phyloP scores from a whole-genome alignment of 208 protist genomes.

The Leishmania turanica region DNA sequence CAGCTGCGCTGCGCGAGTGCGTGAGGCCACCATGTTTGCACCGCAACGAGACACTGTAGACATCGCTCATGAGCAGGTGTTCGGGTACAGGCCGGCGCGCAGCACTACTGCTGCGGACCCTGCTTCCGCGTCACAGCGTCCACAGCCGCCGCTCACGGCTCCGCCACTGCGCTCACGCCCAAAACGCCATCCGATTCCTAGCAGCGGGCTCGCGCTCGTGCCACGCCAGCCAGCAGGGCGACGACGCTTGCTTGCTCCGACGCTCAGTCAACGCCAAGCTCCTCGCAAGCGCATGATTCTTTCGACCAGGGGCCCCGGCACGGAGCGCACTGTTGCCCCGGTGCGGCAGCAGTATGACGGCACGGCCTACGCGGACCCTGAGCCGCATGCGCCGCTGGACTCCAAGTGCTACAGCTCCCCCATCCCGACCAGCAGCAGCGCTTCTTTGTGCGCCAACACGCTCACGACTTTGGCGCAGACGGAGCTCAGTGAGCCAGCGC shows the following conservation, averaged over 20 bases:
- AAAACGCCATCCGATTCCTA: neutral
- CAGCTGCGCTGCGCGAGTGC: neutral
- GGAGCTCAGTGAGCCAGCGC: neutral
- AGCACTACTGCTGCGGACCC: neutral
- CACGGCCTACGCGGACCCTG: neutral
- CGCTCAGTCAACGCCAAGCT: neutral
- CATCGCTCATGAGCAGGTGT: conserved; percentile 13
- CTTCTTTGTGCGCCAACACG: neutral
- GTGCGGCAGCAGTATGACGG: neutral
- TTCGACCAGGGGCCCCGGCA: neutral
- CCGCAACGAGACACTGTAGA: neutral
- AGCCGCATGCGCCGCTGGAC: neutral
- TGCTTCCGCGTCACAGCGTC: neutral
- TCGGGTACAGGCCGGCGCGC: conserved; percentile 7
- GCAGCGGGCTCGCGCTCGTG: neutral
- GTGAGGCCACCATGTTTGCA: neutral
- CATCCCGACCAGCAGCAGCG: neutral
- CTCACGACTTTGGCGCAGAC: neutral
- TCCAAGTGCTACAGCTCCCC: neutral
- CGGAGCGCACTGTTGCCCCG: neutral
- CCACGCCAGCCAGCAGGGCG: neutral
- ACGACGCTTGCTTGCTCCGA: neutral
- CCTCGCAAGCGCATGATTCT: conserved; percentile 12
- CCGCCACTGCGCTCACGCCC: neutral
- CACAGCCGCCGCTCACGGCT: neutral